Evolutionary conservation across 208 protist genomes (phyloP).

Genomic region (Trypanosoma mega): DNA sequence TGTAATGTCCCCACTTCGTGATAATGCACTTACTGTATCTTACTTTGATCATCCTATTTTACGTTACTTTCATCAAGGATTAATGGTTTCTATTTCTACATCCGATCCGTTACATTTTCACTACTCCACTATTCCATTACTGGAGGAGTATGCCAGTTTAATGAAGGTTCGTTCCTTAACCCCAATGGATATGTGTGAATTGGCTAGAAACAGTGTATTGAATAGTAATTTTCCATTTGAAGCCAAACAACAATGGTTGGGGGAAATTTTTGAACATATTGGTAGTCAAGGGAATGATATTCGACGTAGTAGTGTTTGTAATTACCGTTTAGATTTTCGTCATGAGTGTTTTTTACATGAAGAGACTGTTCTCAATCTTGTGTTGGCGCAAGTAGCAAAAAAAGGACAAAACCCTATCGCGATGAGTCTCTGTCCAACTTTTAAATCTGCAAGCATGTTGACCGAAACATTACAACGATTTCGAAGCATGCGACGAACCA

Average conservation of each 20-base stretch:
- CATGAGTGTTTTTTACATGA: slow-evolving; percentile 79
- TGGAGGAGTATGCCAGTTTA: slow-evolving; percentile 91
- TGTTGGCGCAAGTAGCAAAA: slow-evolving; percentile 55
- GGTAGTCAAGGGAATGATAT: slow-evolving; percentile 60
- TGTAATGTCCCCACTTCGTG: slow-evolving; percentile 96
- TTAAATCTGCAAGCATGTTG: slow-evolving; percentile 24
- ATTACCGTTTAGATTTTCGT: slow-evolving; percentile 85
- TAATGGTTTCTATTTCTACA: slow-evolving; percentile 97
- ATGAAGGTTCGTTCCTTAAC: slow-evolving; percentile 79
- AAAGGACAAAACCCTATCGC: slow-evolving; percentile 34
- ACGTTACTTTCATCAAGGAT: slow-evolving; percentile 93
- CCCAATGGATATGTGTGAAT: slow-evolving; percentile 78
- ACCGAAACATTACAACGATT: slow-evolving; percentile 52
- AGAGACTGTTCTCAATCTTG: slow-evolving; percentile 70
- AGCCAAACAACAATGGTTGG: slow-evolving; percentile 75
- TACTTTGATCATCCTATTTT: slow-evolving; percentile 96
- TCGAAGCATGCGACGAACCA: slow-evolving; percentile 39
- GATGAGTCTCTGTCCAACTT: slow-evolving; percentile 9
- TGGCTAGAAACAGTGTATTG: slow-evolving; percentile 90
- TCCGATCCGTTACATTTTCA: slow-evolving; percentile 95
- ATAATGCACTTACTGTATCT: slow-evolving; percentile 95
- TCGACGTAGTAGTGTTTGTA: slow-evolving; percentile 58
- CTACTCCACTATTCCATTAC: slow-evolving; percentile 67
- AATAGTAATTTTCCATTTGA: slow-evolving; percentile 83
- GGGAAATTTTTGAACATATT: slow-evolving; percentile 48